Conservation (phyloP, 208 protist species). For the Angomonas desouzai region DNA sequence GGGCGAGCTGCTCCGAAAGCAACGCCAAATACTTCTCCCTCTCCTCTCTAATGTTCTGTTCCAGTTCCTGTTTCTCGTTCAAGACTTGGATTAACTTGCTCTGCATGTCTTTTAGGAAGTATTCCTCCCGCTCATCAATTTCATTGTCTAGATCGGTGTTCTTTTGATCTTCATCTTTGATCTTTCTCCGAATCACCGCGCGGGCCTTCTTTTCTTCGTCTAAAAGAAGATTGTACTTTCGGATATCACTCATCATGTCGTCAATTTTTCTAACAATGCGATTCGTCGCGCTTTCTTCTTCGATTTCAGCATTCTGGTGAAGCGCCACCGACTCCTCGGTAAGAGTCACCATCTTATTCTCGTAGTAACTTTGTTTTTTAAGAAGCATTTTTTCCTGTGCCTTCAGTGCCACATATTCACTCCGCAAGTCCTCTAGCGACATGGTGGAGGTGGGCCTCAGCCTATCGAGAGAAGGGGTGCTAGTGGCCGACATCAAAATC, state of each 20-base stretch:
- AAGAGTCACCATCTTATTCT: slow-evolving; percentile 49
- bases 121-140: slow-evolving; percentile 67
- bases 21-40: slow-evolving; percentile 65
- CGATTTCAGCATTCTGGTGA: slow-evolving; percentile 65
- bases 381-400: slow-evolving; percentile 26
- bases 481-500: background rate
- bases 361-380: slow-evolving; percentile 35
- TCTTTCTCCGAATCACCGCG: slow-evolving; percentile 37
- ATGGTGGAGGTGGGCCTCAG: slow-evolving; percentile 31
- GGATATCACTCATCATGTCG: slow-evolving; percentile 47
- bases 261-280: slow-evolving; percentile 72
- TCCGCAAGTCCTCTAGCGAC: slow-evolving; percentile 50
- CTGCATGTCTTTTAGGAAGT: slow-evolving; percentile 59
- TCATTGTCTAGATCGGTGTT: slow-evolving; percentile 58
- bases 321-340: slow-evolving; percentile 65
- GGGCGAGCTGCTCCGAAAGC: slow-evolving; percentile 28
- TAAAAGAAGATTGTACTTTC: slow-evolving; percentile 36
- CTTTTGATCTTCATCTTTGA: slow-evolving; percentile 43
- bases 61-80: slow-evolving; percentile 50
- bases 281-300: slow-evolving; percentile 77
- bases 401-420: slow-evolving; percentile 54
- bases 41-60: slow-evolving; percentile 68
- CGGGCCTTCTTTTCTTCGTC: slow-evolving; percentile 49
- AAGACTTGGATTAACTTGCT: slow-evolving; percentile 62
- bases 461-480: background rate